Conservation (phyloP, 495 filamentous ascomycete genomes). For the Darksidea phi region DNA sequence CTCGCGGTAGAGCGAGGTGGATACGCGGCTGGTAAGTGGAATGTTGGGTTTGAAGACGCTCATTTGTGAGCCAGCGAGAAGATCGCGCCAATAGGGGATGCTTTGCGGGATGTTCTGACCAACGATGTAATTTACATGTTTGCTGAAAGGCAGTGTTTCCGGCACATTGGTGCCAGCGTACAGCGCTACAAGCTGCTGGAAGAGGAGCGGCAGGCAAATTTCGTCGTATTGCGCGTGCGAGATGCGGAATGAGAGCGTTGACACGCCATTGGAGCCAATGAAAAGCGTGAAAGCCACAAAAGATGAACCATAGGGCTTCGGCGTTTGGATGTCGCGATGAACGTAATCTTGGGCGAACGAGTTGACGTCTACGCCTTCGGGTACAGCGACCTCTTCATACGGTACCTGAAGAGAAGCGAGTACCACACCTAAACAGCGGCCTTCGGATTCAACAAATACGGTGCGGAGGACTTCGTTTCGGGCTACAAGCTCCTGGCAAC, state of each 20-base stretch:
- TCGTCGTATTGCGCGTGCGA: conserved; percentile 78
- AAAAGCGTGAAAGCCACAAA: conserved; percentile 63
- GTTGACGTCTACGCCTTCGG: conserved; percentile 49
- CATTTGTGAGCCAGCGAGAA: conserved; percentile 54
- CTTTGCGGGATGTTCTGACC: conserved; percentile 47
- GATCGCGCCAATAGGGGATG: conserved; percentile 58
- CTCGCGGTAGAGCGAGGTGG: conserved; percentile 46
- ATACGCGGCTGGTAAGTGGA: conserved; percentile 35
- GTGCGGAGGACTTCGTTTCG: conserved; percentile 63
- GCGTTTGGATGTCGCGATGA: conserved; percentile 51
- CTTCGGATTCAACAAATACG: conserved; percentile 61
- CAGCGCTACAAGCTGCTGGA: conserved; percentile 53
- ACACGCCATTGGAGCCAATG: conserved; percentile 49
- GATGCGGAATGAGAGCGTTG: conserved; percentile 64
- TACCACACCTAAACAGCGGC: conserved; percentile 60
- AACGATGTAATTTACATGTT: conserved; percentile 56
- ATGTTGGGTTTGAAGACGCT: conserved; percentile 44
- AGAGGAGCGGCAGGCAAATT: conserved; percentile 62
- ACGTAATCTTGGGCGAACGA: conserved; percentile 53
- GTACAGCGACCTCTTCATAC: conserved; percentile 55
- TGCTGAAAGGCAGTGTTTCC: conserved; percentile 54
- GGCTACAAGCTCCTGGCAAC: conserved; percentile 50
- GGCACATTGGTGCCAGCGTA: conserved; percentile 54
- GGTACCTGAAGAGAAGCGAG: conserved; percentile 55
- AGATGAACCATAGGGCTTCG: conserved; percentile 59